Percentiles rank a stretch among this genome's conserved stretches.
Conservation (phyloP, 371 early-diverging fungal species). For the Choanephora cucurbitarum region DNA sequence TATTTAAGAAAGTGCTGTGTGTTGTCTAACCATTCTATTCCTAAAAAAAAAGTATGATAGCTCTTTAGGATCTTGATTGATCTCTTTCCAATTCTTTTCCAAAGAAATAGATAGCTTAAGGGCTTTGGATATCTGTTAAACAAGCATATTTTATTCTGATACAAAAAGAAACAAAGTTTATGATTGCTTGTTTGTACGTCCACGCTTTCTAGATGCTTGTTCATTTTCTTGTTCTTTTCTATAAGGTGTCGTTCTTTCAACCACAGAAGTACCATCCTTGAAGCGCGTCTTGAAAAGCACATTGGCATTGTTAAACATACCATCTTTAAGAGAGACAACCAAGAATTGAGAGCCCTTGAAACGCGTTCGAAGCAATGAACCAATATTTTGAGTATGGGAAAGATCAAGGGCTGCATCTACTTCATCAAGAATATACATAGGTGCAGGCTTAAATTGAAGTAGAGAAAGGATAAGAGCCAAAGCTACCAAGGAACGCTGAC, state of each 20-base stretch:
- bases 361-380: slow-evolving; percentile 92
- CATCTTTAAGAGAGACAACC: slow-evolving; percentile 99
- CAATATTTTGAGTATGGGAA: slow-evolving; percentile 99
- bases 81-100: too few species aligned
- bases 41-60: too few species aligned
- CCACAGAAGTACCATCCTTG: slow-evolving; percentile 94
- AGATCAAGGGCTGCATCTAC: slow-evolving; percentile 99
- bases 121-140: too few species aligned
- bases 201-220: slow-evolving; percentile 9
- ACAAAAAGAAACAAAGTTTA: too few species aligned
- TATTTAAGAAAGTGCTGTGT: too few species aligned
- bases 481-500: slow-evolving; percentile 97
- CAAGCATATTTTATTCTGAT: too few species aligned
- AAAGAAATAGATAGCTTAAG: too few species aligned
- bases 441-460: slow-evolving; percentile 98
- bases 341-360: slow-evolving; percentile 99
- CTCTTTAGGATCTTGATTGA: too few species aligned
- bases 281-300: slow-evolving; percentile 96
- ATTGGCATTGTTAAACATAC: slow-evolving; percentile 99
- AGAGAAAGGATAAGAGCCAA: slow-evolving; percentile 96
- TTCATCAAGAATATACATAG: slow-evolving; percentile 99
- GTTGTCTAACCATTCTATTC: too few species aligned
- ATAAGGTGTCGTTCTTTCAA: slow-evolving; percentile 62
- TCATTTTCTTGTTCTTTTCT: slow-evolving; percentile 14
- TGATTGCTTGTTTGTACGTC: neutral